Base-by-base conservation (phyloP, 2,329 filamentous ascomycete species). In the Aaosphaeria pasadenensis region DNA sequence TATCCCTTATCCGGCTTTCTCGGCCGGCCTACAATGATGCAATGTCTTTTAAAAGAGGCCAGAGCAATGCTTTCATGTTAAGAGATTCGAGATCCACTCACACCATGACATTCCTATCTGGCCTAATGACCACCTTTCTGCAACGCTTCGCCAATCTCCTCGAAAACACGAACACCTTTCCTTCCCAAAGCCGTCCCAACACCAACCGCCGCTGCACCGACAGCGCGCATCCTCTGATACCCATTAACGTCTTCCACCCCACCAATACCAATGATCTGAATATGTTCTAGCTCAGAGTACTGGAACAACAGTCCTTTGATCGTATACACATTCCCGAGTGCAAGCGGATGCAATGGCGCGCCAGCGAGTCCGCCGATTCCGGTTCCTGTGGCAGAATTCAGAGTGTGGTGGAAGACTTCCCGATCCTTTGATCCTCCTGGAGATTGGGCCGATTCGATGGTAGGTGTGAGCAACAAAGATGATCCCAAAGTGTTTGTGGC, bases 301-400 rank as follows among this genome's bases (percentile, higher is more conserved):
- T 70, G 66, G 54, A 85, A 80, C 11, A 91, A 65, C 69, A 87
- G 63, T 17, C 63, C 67, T 17, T 84, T 71, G n/a, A 92, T 76
- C 1, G 81, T 85, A n/a, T 74, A 75, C 31, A 91, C 88, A 57
- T 91, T 92, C 0, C 88, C 88, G 30, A 92, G 67, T 0, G 87
- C 85, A 0, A 92, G 71, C 0, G 87, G 84, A 67, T 91, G 88
- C 39, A 92, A 70, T 13, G 86, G 79, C 7, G 85, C 78, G 0
- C 88, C 88, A 0, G 86, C 88, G 70, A 91, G 75, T 0, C 88
- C 88, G 0, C 88, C 88, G 3, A 88, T 74, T 0, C 86, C 85
- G 0, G 65, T 71, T 0, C 76, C 70, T 3, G 73, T 76, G 0
- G 79, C 80, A 2, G 84, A 80, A 6, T 73, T 72, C 2, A 85